Evolutionary conservation across 495 filamentous ascomycete genomes (phyloP).

Genomic region (Chaetomium cochliodes): DNA sequence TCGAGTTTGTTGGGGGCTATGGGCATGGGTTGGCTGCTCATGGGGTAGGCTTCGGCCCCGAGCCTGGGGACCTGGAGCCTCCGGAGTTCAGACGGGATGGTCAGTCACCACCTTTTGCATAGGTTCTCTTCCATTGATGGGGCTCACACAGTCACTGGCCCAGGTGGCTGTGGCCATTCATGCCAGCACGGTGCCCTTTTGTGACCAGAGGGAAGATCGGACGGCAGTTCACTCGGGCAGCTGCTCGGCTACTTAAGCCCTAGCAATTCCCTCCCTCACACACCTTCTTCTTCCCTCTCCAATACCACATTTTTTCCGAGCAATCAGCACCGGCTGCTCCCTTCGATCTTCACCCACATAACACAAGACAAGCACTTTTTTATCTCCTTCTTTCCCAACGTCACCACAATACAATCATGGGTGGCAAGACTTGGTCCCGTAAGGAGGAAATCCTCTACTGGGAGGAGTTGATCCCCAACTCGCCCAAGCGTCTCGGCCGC

Average conservation of each 20-base stretch:
- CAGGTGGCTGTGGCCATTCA: slow-evolving; percentile 8
- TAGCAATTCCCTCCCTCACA: not conserved
- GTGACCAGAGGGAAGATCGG: not conserved
- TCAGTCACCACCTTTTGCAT: not conserved
- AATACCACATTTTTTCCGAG: not conserved
- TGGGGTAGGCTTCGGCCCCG: not conserved
- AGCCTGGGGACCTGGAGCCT: not conserved
- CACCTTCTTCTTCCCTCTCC: not conserved
- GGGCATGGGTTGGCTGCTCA: not conserved
- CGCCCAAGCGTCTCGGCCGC: slow-evolving; percentile 38
- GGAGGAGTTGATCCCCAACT: slow-evolving; percentile 36
- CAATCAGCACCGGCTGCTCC: not conserved
- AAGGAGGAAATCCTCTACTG: slow-evolving; percentile 47
- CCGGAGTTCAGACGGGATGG: slow-evolving; percentile 2
- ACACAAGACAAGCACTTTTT: not conserved
- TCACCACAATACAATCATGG: slow-evolving; percentile 26
- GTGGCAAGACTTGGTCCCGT: slow-evolving; percentile 42
- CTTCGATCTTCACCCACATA: not conserved
- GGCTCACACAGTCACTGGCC: not conserved
- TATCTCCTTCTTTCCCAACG: not conserved
- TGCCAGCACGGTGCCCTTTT: not conserved
- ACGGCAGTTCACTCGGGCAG: not conserved
- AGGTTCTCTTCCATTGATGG: not conserved
- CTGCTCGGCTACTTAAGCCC: not conserved
- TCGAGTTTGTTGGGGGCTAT: not conserved